phyloP scores from a whole-genome alignment of 2,329 filamentous ascomycete genomes.

The Macroventuria anomochaeta region DNA sequence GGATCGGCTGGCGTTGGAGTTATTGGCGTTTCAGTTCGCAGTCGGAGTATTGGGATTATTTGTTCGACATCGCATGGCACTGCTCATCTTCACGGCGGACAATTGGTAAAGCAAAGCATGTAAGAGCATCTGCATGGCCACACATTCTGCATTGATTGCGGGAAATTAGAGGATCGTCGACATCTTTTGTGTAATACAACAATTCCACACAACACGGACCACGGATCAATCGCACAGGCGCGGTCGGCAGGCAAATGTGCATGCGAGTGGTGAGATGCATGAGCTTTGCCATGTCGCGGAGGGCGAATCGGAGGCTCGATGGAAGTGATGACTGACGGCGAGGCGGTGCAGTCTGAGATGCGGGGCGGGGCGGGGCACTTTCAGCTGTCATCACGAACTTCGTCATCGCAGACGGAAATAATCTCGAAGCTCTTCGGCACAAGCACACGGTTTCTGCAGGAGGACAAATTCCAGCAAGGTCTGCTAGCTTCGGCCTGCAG shows the following conservation, averaged over 20 bases:
- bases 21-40: slow-evolving; percentile 77
- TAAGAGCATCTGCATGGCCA: slow-evolving; percentile 6
- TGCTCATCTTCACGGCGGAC: slow-evolving; percentile 89
- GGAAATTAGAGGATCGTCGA: background rate
- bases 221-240: slow-evolving; percentile 3
- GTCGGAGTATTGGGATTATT: slow-evolving; percentile 85
- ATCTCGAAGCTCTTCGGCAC: slow-evolving; percentile 1
- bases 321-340: slow-evolving; percentile 22
- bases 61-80: slow-evolving; percentile 81
- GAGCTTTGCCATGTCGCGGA: slow-evolving; percentile 2
- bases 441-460: background rate
- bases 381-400: slow-evolving; percentile 15
- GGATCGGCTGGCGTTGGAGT: slow-evolving; percentile 78
- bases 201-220: background rate
- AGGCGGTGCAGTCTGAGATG: slow-evolving; percentile 8
- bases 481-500: slow-evolving; percentile 7
- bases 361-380: slow-evolving; percentile 23
- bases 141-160: slow-evolving; percentile 1
- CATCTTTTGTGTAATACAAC: slow-evolving; percentile 1
- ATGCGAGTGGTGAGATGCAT: slow-evolving; percentile 4
- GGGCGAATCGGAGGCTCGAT: slow-evolving; percentile 24
- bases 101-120: slow-evolving; percentile 59
- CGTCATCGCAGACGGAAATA: slow-evolving; percentile 23
- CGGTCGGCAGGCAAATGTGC: slow-evolving; percentile 5
- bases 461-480: slow-evolving; percentile 12